A percentile compares a stretch with the other conserved stretches of the same genome.
These are phyloP conservation scores for Niveomyces coronatus DNA, from an alignment of 2,329 filamentous ascomycete genomes.

Conservation along the genomic window DNA sequence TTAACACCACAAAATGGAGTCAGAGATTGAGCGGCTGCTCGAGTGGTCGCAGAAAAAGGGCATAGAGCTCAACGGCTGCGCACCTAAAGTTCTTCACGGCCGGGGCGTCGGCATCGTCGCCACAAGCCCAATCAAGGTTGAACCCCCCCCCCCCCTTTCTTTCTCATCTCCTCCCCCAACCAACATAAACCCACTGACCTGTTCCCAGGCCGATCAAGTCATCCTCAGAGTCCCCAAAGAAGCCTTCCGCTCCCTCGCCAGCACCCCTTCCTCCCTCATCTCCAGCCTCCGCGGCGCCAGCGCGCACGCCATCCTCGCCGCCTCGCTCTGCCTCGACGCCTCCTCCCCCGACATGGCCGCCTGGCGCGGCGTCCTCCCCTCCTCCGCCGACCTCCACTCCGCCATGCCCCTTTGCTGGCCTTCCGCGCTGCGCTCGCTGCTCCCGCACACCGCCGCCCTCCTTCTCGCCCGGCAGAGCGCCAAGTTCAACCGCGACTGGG, in stretches of 20 bases:
- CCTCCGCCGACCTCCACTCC: slow-evolving; percentile 42
- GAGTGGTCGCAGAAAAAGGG: slow-evolving; percentile 58
- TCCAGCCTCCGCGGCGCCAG: slow-evolving; percentile 41
- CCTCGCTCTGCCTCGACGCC: slow-evolving; percentile 48
- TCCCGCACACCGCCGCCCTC: slow-evolving; percentile 30
- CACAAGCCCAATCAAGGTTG: slow-evolving; percentile 53
- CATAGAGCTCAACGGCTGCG: slow-evolving; percentile 56
- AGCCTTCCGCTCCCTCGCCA: slow-evolving; percentile 54
- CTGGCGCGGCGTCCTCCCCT: slow-evolving; percentile 63
- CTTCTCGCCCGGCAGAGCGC: slow-evolving; percentile 43
- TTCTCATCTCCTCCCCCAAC: background rate
- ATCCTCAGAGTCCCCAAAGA: slow-evolving; percentile 55
- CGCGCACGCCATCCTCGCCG: slow-evolving; percentile 64
- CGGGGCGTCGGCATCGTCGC: slow-evolving; percentile 72
- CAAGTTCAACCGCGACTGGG: slow-evolving; percentile 34
- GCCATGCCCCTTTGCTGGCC: slow-evolving; percentile 40
- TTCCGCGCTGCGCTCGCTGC: slow-evolving; percentile 27
- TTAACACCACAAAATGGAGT: slow-evolving; percentile 4
- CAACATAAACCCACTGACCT: background rate
- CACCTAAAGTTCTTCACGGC: slow-evolving; percentile 55
- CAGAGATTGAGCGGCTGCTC: slow-evolving; percentile 42
- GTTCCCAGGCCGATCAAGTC: slow-evolving; percentile 31
- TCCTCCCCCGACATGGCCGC: slow-evolving; percentile 33
- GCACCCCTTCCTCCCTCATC: slow-evolving; percentile 43
- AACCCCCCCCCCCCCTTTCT: slow-evolving; percentile 4